A percentile compares a stretch with the other conserved stretches of the same genome.
These are phyloP conservation scores for Singerocomus rubriflavus DNA, from an alignment of 1,284 basidiomycete genomes.

Conservation along the genomic window DNA sequence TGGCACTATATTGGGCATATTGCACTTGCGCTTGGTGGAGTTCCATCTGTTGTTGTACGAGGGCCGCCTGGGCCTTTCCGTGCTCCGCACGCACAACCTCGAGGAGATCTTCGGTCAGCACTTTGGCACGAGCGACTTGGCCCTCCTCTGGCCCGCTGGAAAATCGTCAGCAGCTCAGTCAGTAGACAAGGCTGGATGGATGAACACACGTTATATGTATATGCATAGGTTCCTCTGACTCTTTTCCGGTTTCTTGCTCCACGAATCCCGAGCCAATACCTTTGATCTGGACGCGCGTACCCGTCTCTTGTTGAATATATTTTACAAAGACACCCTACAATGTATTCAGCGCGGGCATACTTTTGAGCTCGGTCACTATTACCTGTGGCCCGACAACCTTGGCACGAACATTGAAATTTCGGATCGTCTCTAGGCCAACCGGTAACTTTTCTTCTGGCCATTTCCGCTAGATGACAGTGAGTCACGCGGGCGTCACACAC, in stretches of 20 bases:
- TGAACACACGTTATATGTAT: constrained; percentile 83
- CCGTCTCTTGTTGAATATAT: constrained; percentile 96
- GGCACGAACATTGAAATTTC: constrained; percentile 96
- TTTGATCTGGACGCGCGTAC: constrained; percentile 97
- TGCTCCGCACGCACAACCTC: constrained; percentile 84
- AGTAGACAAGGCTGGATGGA: background rate
- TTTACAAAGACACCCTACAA: constrained; percentile 92
- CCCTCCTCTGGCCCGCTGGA: constrained; percentile 83
- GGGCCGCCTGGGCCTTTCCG: constrained; percentile 65
- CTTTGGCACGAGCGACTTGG: constrained; percentile 84
- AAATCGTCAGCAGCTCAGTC: constrained; percentile 3
- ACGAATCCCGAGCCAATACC: constrained; percentile 94
- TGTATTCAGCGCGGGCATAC: background rate
- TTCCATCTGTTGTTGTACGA: constrained; percentile 77
- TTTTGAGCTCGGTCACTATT: constrained; percentile 29
- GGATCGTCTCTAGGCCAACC: constrained; percentile 84
- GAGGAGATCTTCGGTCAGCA: constrained; percentile 85
- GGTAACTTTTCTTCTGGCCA: constrained; percentile 95
- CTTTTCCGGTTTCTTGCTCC: constrained; percentile 89
- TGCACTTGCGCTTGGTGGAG: constrained; percentile 76
- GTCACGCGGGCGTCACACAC: background rate
- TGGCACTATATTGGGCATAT: constrained; percentile 68
- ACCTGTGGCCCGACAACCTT: constrained; percentile 96
- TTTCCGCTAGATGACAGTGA: constrained; percentile 58
- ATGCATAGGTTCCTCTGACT: constrained; percentile 91